Base-by-base conservation (phyloP, 768 basidiomycete genomes). In the Tricholoma saponaceum region DNA sequence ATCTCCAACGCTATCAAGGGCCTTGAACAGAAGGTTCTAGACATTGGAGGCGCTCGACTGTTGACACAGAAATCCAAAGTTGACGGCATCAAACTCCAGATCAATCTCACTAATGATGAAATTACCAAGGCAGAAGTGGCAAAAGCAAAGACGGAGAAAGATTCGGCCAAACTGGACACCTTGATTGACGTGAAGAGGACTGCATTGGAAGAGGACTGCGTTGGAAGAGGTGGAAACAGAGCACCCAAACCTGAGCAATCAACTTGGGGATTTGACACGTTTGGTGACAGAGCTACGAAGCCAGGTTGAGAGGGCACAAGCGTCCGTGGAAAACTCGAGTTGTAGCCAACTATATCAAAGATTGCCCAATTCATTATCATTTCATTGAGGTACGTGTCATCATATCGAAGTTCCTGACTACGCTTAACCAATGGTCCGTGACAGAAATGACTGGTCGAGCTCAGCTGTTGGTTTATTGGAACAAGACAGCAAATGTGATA, bases 321-420 rank as follows among this genome's bases (percentile, higher is more conserved):
- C 79, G 7, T 87, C 85, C 0, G 85, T 83, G 23, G 92, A 94
- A 63, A 86, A 85, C 61, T 87, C 87, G 25, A 90, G 88, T 98
- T 64, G 92, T 98, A 9, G 95, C 96, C 9, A 97, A 98, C 70
- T 98, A 98, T 65, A 98, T 99, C 79, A 96, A 95, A 69, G 92
- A 94, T 61, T 82, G 93, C 46, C 0, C 96, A 98, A 68, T 97
- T 97, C 68, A 96, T 98, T 72, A 95, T 98, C 67, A 98, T 99
- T 65, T 98, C 95, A 1, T 78, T 98, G n/a, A 83, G 95, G 90
- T 87, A 61, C 32, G 76, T 70, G 0, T 46, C 5, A 4, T 5
- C 18, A 30, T 50, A n/a, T 28, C 23, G 18, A 32, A 25, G n/a
- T 52, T 46, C 26, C n/a, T 25, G 53, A 14, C n/a, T 58, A 25